phyloP scores from a whole-genome alignment of 352 stramenopile genomes.

The Pilasporangium apinafurcum region DNA sequence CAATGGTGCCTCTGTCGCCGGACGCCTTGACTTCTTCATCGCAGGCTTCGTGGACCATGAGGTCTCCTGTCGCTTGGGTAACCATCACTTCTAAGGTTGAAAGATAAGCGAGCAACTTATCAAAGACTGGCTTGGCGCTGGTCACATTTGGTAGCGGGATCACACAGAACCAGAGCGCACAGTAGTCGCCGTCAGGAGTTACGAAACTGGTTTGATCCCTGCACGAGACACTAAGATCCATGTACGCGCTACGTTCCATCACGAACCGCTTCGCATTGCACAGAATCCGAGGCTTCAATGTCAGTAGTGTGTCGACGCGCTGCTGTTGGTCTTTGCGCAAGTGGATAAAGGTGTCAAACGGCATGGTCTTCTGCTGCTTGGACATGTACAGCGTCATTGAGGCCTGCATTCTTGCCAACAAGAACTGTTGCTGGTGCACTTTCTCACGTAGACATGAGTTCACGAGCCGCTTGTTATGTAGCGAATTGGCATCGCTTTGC shows the following conservation, averaged over 20 bases:
- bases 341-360: slow-evolving; percentile 19
- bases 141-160: slow-evolving; percentile 13
- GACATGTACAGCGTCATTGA: too few species aligned
- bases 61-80: too few species aligned
- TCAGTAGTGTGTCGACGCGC: slow-evolving; percentile 6
- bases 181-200: slow-evolving; percentile 14
- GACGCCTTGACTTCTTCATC: too few species aligned
- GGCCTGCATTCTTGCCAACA: too few species aligned
- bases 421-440: too few species aligned
- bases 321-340: slow-evolving; percentile 8
- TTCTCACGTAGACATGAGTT: too few species aligned
- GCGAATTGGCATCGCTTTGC: too few species aligned
- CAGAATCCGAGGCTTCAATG: slow-evolving; percentile 9
- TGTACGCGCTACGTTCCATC: slow-evolving; percentile 13
- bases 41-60: too few species aligned
- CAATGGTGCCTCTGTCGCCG: too few species aligned
- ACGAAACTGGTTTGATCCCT: slow-evolving; percentile 16
- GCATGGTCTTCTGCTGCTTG: slow-evolving; percentile 18
- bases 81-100: too few species aligned
- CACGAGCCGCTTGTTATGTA: too few species aligned
- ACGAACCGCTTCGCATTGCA: slow-evolving; percentile 17
- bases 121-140: slow-evolving; percentile 15
- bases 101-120: too few species aligned
- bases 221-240: slow-evolving; percentile 11
- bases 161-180: slow-evolving; percentile 17